Evolutionary conservation across 495 filamentous ascomycete species (phyloP).

Genomic region (Cercophora samala): DNA sequence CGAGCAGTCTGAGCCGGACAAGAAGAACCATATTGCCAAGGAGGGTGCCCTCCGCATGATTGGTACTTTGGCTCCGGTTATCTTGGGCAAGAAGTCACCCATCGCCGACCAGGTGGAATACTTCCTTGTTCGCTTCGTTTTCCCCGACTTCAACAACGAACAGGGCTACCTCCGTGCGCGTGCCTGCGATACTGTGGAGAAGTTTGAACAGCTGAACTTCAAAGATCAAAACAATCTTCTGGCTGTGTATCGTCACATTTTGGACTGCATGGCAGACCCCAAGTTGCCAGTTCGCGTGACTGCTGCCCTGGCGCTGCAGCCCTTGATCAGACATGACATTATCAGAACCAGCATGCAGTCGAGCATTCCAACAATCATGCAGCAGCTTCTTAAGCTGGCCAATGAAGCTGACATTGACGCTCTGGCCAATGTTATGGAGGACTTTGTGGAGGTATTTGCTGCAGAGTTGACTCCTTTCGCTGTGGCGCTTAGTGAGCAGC

Average conservation of each 20-base stretch:
- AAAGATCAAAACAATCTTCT: slow-evolving; percentile 91
- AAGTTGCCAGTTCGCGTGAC: slow-evolving; percentile 91
- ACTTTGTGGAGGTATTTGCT: slow-evolving; percentile 98
- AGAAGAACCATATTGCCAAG: slow-evolving; percentile 91
- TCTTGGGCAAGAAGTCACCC: slow-evolving; percentile 94
- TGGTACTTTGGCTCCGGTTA: slow-evolving; percentile 87
- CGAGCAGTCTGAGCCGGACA: slow-evolving; percentile 74
- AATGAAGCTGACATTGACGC: slow-evolving; percentile 95
- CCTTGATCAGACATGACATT: slow-evolving; percentile 89
- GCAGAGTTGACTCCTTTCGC: slow-evolving; percentile 94
- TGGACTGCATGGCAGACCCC: slow-evolving; percentile 92
- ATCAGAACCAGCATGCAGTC: slow-evolving; percentile 93
- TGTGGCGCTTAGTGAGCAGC: slow-evolving; percentile 93
- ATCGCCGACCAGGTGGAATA: slow-evolving; percentile 98
- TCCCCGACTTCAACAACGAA: slow-evolving; percentile 91
- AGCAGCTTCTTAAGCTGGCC: slow-evolving; percentile 91
- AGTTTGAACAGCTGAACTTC: slow-evolving; percentile 95
- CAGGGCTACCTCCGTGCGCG: slow-evolving; percentile 93
- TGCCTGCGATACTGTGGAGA: slow-evolving; percentile 94
- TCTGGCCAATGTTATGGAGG: slow-evolving; percentile 98
- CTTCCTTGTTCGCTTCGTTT: slow-evolving; percentile 96
- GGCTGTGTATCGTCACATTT: slow-evolving; percentile 91
- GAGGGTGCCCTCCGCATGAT: slow-evolving; percentile 98
- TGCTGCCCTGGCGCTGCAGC: slow-evolving; percentile 89
- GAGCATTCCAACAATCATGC: slow-evolving; percentile 99